phyloP scores from a whole-genome alignment of 169 alveolate species.

The Plasmodium cynomolgi region DNA sequence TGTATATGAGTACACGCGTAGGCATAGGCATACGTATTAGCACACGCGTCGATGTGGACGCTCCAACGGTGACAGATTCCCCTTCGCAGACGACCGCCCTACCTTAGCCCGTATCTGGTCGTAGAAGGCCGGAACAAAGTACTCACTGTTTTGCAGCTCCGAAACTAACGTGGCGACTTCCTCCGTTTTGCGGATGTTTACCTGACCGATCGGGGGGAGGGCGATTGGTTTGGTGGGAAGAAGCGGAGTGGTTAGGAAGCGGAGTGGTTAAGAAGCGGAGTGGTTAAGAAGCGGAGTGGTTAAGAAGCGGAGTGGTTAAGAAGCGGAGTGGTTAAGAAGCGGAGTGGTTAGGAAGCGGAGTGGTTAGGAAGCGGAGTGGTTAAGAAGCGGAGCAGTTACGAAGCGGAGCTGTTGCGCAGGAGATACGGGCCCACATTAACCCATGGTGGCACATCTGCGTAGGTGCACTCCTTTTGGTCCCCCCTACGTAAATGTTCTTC shows the following conservation, averaged over 20 bases:
- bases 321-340: background rate
- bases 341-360: background rate
- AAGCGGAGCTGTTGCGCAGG: background rate
- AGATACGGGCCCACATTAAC: background rate
- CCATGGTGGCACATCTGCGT: background rate
- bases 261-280: background rate
- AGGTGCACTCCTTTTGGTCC: background rate
- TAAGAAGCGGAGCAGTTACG: background rate
- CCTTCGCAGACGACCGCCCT: background rate
- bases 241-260: background rate
- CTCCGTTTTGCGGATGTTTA: conserved; percentile 35
- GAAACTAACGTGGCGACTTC: conserved; percentile 26
- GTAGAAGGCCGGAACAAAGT: conserved; percentile 60
- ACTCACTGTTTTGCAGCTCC: conserved; percentile 36
- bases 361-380: background rate
- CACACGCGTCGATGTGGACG: background rate
- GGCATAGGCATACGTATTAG: background rate
- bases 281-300: background rate
- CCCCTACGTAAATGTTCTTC: conserved; percentile 55
- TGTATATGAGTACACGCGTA: background rate
- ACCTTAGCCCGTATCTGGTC: conserved; percentile 54
- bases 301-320: background rate
- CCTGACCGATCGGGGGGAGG: background rate
- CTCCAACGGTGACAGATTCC: background rate
- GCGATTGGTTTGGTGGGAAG: too few relatives aligned